Base-by-base conservation (phyloP, 805 yeast species). In the Saccharomycopsis malanga region DNA sequence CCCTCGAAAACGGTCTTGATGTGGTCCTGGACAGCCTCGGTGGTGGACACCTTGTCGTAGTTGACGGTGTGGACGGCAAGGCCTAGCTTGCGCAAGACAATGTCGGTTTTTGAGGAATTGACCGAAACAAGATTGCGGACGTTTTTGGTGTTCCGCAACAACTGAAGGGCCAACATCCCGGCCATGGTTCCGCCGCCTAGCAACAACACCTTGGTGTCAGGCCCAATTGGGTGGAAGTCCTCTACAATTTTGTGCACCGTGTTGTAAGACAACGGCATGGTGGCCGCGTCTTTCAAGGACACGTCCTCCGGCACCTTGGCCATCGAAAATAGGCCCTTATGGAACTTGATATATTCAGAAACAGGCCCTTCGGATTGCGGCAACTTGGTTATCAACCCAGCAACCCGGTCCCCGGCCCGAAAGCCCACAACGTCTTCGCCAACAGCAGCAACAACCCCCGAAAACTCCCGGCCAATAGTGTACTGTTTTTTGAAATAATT, bases 151-250 rank as follows among this genome's bases (percentile, higher is more conserved):
- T 69, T 58, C 58, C 74, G 80, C 15, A 80, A 72, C 22, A 84
- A 56, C 59, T 82, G 87, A 29, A 79, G 68, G 4, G 73, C 72
- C 61, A 68, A 72, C 49, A 76, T 61, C 1, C 91, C 95, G 12
- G 82, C 86, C n/a, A 80, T 68, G 1, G 93, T 76, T 2, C 86
- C 80, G 18, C 86, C 94, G 44, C 96, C 96, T 51, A 84, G 69
- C 32, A 87, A 68, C 42, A 85, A 66, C 2, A 86, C 74, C 48
- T 72, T 73, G 2, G 77, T 63, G 4, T 67, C 65, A 4, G 64
- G 62, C 30, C 66, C 68, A 4, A 73, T 58, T 47, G 53, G 41
- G 27, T 29, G 27, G 24, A 6, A 30, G 10, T 39, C 35, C 23
- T 37, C 12, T 10, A 77, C 61, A 48, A 74, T 57, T 37, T 65